Conservation (phyloP, 345 rosid genomes). For the Melaleuca quinquenervia region DNA sequence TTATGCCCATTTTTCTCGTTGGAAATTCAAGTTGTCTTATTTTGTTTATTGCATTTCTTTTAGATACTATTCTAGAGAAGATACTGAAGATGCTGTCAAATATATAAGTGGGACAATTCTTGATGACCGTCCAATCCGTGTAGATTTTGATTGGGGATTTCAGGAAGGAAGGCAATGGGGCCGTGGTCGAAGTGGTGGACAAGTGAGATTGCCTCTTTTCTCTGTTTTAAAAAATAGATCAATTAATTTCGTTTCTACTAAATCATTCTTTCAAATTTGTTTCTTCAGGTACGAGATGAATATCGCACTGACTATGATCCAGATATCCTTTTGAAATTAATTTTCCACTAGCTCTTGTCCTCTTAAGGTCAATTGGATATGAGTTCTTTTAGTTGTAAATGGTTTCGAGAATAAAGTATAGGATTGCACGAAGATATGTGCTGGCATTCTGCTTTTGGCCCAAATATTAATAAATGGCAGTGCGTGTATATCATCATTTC, state of each 20-base stretch:
- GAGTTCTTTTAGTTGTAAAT: background rate
- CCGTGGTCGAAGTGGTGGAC: slow-evolving; percentile 98
- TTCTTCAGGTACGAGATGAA: slow-evolving; percentile 88
- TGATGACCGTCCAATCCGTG: slow-evolving; percentile 96
- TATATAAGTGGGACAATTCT: slow-evolving; percentile 93
- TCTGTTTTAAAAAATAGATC: background rate
- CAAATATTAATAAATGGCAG: background rate
- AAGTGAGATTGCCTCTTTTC: slow-evolving; percentile 28
- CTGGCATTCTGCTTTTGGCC: background rate
- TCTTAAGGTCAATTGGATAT: background rate
- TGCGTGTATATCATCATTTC: background rate
- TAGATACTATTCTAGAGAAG: slow-evolving; percentile 95
- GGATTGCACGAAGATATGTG: background rate
- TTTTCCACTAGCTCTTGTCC: background rate
- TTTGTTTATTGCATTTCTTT: background rate
- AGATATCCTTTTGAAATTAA: slow-evolving; percentile 73
- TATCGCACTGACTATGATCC: slow-evolving; percentile 99
- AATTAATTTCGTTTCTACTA: background rate
- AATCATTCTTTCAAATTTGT: background rate
- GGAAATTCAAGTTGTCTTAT: background rate
- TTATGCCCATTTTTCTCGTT: background rate
- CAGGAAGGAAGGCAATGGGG: slow-evolving; percentile 99
- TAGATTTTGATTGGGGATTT: slow-evolving; percentile 98
- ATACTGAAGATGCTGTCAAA: slow-evolving; percentile 91
- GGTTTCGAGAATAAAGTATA: background rate